A percentile compares a stretch with the other conserved stretches of the same genome.
Evolutionary conservation across 768 basidiomycete genomes (phyloP).

Genomic region (Podaxis sp.): DNA sequence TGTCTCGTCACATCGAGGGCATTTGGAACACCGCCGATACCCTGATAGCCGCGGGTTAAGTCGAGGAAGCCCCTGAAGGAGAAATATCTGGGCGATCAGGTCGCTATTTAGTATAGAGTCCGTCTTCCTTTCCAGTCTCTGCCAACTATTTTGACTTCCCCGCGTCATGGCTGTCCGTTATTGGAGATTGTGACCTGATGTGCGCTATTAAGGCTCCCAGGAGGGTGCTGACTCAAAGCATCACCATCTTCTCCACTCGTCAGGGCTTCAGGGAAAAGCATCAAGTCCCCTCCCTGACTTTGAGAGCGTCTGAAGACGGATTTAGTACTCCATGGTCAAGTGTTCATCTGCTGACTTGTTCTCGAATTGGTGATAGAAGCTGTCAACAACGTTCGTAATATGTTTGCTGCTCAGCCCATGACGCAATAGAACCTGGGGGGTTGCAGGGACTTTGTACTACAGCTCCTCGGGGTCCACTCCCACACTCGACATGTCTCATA

Average conservation of each 20-base stretch:
- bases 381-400: conserved; percentile 1
- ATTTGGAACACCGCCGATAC: conserved; percentile 6
- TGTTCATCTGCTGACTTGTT: conserved; percentile 1
- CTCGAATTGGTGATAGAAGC: conserved; percentile 5
- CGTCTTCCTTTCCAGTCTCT: conserved; percentile 1
- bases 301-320: neutral
- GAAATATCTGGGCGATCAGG: conserved; percentile 21
- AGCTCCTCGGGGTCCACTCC: neutral
- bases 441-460: neutral
- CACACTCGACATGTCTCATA: neutral
- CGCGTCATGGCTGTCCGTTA: conserved; percentile 14
- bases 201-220: neutral
- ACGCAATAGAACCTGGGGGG: neutral
- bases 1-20: neutral
- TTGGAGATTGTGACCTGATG: conserved; percentile 8
- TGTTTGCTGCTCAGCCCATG: neutral
- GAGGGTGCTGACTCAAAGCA: neutral
- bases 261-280: neutral
- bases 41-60: conserved; percentile 7
- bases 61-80: conserved; percentile 12
- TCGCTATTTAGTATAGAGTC: conserved; percentile 16
- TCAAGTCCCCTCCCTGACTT: neutral
- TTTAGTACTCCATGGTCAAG: conserved; percentile 4
- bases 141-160: conserved; percentile 1
- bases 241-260: neutral